Evolutionary conservation across 768 basidiomycete species (phyloP).

Genomic region (Mycena haematopus): DNA sequence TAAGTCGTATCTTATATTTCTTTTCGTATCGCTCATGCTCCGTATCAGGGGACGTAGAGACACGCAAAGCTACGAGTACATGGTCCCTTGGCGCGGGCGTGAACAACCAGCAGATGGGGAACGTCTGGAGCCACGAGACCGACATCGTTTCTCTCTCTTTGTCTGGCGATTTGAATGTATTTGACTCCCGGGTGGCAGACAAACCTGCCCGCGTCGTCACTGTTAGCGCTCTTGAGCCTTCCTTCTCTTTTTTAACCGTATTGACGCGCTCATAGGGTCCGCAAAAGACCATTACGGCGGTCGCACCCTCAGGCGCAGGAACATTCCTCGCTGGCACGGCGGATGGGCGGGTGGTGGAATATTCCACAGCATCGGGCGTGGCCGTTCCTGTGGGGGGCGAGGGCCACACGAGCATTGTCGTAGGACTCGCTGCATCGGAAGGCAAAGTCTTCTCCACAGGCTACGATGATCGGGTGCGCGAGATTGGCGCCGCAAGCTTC

Average conservation of each 20-base stretch:
- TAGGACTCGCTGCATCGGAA: constrained; percentile 60
- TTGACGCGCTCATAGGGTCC: constrained; percentile 59
- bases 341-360: constrained; percentile 77
- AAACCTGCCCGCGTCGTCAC: constrained; percentile 67
- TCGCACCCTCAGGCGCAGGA: constrained; percentile 46
- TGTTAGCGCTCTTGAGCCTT: constrained; percentile 44
- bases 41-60: constrained; percentile 80
- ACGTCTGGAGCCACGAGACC: constrained; percentile 76
- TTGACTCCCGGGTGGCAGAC: constrained; percentile 74
- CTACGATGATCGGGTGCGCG: constrained; percentile 81
- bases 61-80: constrained; percentile 66
- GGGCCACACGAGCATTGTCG: constrained; percentile 75
- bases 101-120: constrained; percentile 85
- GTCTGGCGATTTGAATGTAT: constrained; percentile 79
- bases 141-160: constrained; percentile 85
- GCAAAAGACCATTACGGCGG: constrained; percentile 80
- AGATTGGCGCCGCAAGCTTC: constrained; percentile 60
- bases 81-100: constrained; percentile 82
- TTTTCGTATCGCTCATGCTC: not conserved
- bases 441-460: constrained; percentile 71
- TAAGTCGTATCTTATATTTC: constrained; percentile 44
- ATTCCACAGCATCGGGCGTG: constrained; percentile 55
- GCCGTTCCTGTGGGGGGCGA: constrained; percentile 60
- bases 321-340: constrained; percentile 85
- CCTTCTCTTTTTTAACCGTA: too few species aligned